A percentile compares a stretch with the other conserved stretches of the same genome.
Conservation (phyloP, 768 basidiomycete genomes). For the Xerocomus potaroensis region DNA sequence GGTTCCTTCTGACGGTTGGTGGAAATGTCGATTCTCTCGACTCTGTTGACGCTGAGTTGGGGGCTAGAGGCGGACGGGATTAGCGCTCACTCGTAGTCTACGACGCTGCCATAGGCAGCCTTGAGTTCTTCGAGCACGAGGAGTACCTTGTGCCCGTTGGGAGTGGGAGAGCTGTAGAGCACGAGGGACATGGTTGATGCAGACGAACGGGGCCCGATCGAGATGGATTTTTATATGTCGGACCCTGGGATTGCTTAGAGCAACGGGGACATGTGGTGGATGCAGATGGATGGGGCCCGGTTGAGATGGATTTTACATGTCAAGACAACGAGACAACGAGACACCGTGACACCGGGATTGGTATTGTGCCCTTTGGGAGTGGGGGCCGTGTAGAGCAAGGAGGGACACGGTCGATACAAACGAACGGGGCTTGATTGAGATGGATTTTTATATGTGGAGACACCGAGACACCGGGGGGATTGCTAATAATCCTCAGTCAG, state of each 20-base stretch:
- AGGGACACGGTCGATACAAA: constrained; percentile 26
- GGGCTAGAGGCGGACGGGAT: neutral
- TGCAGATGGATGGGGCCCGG: too few relatives aligned
- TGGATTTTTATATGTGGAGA: constrained; percentile 18
- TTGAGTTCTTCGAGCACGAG: constrained; percentile 62
- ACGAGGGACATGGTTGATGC: constrained; percentile 26
- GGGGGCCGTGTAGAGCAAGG: constrained; percentile 34
- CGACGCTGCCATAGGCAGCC: constrained; percentile 39
- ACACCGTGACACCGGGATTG: too few relatives aligned
- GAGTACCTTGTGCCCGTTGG: constrained; percentile 53
- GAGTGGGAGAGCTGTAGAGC: constrained; percentile 44
- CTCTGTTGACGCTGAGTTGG: constrained; percentile 29
- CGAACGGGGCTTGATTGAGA: too few relatives aligned
- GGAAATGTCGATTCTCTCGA: constrained; percentile 50
- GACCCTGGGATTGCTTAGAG: too few relatives aligned
- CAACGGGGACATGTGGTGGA: too few relatives aligned
- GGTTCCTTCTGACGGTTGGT: constrained; percentile 76
- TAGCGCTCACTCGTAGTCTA: constrained; percentile 47
- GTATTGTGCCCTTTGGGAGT: constrained; percentile 62
- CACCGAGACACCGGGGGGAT: too few relatives aligned
- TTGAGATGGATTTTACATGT: too few relatives aligned
- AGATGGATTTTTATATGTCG: constrained; percentile 16
- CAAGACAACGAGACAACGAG: too few relatives aligned
- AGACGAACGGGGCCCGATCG: too few relatives aligned
- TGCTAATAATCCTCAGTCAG: constrained; percentile 21